Base-by-base conservation (phyloP, 768 basidiomycete species). In the Suillus decipiens region DNA sequence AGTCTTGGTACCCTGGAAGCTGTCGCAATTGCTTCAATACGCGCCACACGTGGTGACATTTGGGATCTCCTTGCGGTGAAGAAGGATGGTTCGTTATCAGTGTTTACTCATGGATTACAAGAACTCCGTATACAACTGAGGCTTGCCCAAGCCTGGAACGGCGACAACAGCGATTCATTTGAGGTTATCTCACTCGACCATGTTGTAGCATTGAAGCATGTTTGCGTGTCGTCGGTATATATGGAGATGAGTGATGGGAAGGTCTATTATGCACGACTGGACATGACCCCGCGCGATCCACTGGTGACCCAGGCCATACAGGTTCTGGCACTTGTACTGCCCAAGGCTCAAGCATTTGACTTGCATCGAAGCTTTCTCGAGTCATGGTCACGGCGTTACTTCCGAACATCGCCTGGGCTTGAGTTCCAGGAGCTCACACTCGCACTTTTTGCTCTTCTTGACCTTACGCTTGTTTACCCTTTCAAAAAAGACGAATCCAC, bases 41-140 rank as follows among this genome's bases (percentile, higher is more conserved):
- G 83, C 22, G 84, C 86, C 1, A 90, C 89, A 3, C 85, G 95
- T 22, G 75, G 76, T 8, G 76, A 80, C 15, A 79, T 93, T 15
- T 81, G 81, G 71, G 95, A 97, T 72, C 77, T 95, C 11, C 75
- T 96, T 5, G 74, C 89, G 17, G 74, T 93, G 55, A 85, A 82
- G 55, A 81, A 86, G 3, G 79, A 84, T 54, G 81, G 86, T 36
- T 72, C 73, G 10, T 73, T 93, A 11, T 73, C 77, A 0, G 70
- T 95, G 4, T 74, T 89, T 43, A 91, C 88, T 0, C 89, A 91
- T 66, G 90, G 88, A 1, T 67, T 79, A 11, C 72, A 73, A n/a
- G 75, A 78, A 66, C 61, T 86, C 11, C 78, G 80, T 28, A 70
- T 84, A 22, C 67, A 72, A 43, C 41, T 83, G 28, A 59, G 59